phyloP scores from a whole-genome alignment of 208 protist genomes.

The Acanthamoeba divionensis region DNA sequence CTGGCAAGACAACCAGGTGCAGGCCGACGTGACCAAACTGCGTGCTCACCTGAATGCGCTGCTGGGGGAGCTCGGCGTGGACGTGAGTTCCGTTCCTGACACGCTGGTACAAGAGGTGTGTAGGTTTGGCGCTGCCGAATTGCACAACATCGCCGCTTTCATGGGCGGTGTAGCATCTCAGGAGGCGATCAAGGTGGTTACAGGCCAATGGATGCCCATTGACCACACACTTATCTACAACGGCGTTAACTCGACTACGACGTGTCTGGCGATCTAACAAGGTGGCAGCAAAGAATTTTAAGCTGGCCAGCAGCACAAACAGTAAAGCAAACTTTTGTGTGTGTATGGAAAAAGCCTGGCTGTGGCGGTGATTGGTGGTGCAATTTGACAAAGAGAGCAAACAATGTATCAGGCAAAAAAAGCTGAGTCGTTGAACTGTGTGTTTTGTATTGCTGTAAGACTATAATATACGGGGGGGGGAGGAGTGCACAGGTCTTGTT shows the following conservation, averaged over 20 bases:
- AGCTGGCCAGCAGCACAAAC: too few relatives aligned
- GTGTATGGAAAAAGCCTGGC: too few relatives aligned
- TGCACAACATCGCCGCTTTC: slow-evolving; percentile 88
- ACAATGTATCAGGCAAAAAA: too few relatives aligned
- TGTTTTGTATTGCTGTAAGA: too few relatives aligned
- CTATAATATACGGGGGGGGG: too few relatives aligned
- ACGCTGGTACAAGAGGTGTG: slow-evolving; percentile 79
- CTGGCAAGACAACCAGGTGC: slow-evolving; percentile 51
- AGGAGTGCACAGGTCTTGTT: too few relatives aligned
- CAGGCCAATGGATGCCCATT: slow-evolving; percentile 87
- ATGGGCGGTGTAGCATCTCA: slow-evolving; percentile 91
- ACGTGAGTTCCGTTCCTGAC: slow-evolving; percentile 54
- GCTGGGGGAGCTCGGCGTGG: slow-evolving; percentile 43
- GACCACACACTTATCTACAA: slow-evolving; percentile 90
- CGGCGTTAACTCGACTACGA: slow-evolving; percentile 77
- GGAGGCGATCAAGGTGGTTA: slow-evolving; percentile 94
- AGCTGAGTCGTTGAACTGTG: too few relatives aligned
- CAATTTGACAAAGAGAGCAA: too few relatives aligned
- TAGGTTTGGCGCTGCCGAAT: slow-evolving; percentile 82
- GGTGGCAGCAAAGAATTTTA: too few relatives aligned
- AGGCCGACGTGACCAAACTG: slow-evolving; percentile 66
- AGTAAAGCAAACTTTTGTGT: too few relatives aligned
- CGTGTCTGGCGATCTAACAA: slow-evolving; percentile 15
- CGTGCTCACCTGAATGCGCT: slow-evolving; percentile 24
- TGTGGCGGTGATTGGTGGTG: too few relatives aligned